Evolutionary conservation across 306 rosid genomes (phyloP).

Genomic region (Vigna unguiculata): DNA sequence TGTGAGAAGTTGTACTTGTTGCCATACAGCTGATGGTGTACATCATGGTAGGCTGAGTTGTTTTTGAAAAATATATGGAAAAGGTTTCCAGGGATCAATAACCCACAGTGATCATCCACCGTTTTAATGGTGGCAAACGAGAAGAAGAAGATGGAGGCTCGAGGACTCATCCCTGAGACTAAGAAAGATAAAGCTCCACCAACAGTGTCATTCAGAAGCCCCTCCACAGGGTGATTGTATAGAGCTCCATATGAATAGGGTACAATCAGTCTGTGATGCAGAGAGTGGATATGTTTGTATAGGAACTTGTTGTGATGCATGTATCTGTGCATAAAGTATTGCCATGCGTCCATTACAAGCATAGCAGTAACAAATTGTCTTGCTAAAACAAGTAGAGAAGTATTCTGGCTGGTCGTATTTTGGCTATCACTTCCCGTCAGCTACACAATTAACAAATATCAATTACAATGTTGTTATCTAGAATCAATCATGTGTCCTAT

Average conservation of each 20-base stretch:
- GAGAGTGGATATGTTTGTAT: slow-evolving; percentile 94
- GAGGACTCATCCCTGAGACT: slow-evolving; percentile 87
- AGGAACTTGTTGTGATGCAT: slow-evolving; percentile 97
- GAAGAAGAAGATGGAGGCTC: slow-evolving; percentile 92
- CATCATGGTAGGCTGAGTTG: slow-evolving; percentile 92
- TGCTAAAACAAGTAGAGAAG: slow-evolving; percentile 60
- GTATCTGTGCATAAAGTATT: slow-evolving; percentile 94
- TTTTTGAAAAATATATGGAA: slow-evolving; percentile 79
- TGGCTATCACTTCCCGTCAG: slow-evolving; percentile 69
- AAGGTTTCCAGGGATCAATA: slow-evolving; percentile 90
- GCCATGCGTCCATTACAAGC: slow-evolving; percentile 97
- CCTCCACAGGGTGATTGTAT: slow-evolving; percentile 96
- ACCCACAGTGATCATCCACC: slow-evolving; percentile 94
- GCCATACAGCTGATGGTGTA: slow-evolving; percentile 96
- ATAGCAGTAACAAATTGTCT: slow-evolving; percentile 83
- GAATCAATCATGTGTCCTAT: slow-evolving; percentile 1
- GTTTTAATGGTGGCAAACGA: slow-evolving; percentile 95
- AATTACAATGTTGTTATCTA: slow-evolving; percentile 32
- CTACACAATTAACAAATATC: slow-evolving; percentile 51
- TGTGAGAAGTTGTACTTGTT: slow-evolving; percentile 94
- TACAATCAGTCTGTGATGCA: slow-evolving; percentile 87
- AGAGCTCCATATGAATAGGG: slow-evolving; percentile 95
- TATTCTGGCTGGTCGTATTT: slow-evolving; percentile 39
- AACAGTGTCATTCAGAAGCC: slow-evolving; percentile 90
- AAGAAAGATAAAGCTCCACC: slow-evolving; percentile 96